Evolutionary conservation across 805 yeast species (phyloP), one percentile per base, ranked within the genome.

Genomic region (Cyberlindnera xylosilytica): DNA sequence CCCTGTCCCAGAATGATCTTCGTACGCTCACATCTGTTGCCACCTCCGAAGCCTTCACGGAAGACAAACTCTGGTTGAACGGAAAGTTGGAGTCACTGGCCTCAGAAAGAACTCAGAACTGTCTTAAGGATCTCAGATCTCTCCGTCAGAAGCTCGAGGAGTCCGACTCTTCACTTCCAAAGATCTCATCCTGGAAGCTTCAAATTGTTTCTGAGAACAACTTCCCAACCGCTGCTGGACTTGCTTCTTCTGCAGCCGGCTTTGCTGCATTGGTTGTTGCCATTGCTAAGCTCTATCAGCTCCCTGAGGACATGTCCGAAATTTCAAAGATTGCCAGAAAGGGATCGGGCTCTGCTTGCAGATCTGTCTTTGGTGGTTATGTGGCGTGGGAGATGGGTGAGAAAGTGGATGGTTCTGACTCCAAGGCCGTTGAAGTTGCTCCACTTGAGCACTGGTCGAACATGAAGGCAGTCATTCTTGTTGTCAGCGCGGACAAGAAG

Each of bases 381-480:
- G 99, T 93, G 11, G 98, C 98, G 4, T 93, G 99, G 99, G 97
- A 93, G 64, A 89, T 90, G 97, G 99, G 99, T 44, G 51, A 54
- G 3, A 50, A 59, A 45, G 66, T 50, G 0, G 83, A 89, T 59
- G 99, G 99, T n/a, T 72, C 78, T 34, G 99, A 93, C 67, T 90
- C 97, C 12, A 83, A 80, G 55, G 99, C 99, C 4, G 95, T 89
- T 22, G 88, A 90, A 68, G 78, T 93, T 30, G 96, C 96, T 3
- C 84, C 95, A 8, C 60, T 73, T 53, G 71, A 69, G 27, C 95
- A 87, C 64, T 93, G 99, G 99, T 89, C 97, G 32, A 73, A 78
- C 31, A 86, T 93, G 83, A 83, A 84, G 55, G 98, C 98, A 16
- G 87, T 88, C 23, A 85, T 93, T 42, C 73, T 89, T 48, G 99